These are phyloP conservation scores for Polytrichum formosum DNA, from an alignment of 225 moss, liverwort and hornwort species.

Conservation along the genomic window DNA sequence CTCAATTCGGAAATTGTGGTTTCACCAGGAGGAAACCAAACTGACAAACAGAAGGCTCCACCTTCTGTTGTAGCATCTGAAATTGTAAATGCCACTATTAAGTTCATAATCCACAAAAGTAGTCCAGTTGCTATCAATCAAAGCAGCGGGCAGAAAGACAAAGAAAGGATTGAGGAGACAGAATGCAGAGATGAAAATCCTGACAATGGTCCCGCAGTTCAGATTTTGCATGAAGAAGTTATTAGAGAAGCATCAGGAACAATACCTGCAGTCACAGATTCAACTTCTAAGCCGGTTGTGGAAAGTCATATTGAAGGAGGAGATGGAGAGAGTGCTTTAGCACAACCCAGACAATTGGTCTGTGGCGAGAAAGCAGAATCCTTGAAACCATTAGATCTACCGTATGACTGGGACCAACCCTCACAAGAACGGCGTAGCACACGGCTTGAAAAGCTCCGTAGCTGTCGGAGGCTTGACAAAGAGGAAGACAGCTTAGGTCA, in stretches of 20 bases:
- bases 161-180: slow-evolving; percentile 26
- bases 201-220: slow-evolving; percentile 4
- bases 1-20: slow-evolving; percentile 31
- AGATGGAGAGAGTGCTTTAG: slow-evolving; percentile 28
- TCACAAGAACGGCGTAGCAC: slow-evolving; percentile 78
- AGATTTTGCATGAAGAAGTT: slow-evolving; percentile 25
- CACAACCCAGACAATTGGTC: slow-evolving; percentile 35
- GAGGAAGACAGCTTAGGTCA: slow-evolving; percentile 68
- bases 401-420: slow-evolving; percentile 61
- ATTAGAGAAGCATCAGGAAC: slow-evolving; percentile 32
- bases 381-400: slow-evolving; percentile 37
- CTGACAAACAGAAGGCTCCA: slow-evolving; percentile 33
- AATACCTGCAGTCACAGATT: slow-evolving; percentile 21
- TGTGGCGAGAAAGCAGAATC: slow-evolving; percentile 38
- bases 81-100: slow-evolving; percentile 59
- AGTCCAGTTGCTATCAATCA: slow-evolving; percentile 46
- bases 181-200: slow-evolving; percentile 23
- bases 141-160: slow-evolving; percentile 34
- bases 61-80: slow-evolving; percentile 28
- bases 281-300: slow-evolving; percentile 17
- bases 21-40: slow-evolving; percentile 37
- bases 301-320: slow-evolving; percentile 43
- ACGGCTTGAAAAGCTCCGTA: slow-evolving; percentile 78
- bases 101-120: slow-evolving; percentile 45
- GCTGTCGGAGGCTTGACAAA: slow-evolving; percentile 68